phyloP scores from a whole-genome alignment of 495 filamentous ascomycete genomes.

The Letharia lupina region DNA sequence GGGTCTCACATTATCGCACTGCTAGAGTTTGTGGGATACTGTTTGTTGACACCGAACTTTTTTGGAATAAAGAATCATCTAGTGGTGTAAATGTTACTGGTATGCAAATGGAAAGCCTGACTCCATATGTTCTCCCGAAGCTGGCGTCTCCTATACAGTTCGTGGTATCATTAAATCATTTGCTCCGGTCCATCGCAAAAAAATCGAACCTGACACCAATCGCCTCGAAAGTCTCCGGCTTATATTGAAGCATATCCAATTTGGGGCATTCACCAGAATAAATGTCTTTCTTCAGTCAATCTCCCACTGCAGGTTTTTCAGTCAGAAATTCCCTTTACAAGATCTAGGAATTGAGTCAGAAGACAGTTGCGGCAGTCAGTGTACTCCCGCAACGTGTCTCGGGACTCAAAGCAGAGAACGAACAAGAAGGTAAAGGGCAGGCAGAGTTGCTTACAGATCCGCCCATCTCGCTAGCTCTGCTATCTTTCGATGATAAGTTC shows the following conservation, averaged over 20 bases:
- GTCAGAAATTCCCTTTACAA: not conserved
- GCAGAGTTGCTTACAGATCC: conserved; percentile 14
- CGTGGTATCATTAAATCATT: not conserved
- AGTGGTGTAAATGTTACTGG: not conserved
- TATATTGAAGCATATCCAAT: not conserved
- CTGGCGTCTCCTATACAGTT: not conserved
- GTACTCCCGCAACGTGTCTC: not conserved
- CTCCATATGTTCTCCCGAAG: not conserved
- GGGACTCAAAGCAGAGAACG: not conserved
- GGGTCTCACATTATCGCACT: not conserved
- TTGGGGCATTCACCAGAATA: not conserved
- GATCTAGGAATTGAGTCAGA: not conserved
- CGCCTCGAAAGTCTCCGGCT: not conserved
- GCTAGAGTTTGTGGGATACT: not conserved
- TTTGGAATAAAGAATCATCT: not conserved
- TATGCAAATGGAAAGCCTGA: not conserved
- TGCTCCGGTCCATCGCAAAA: not conserved
- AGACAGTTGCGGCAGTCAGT: not conserved
- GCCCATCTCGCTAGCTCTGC: conserved; percentile 25
- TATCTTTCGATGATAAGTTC: conserved; percentile 24
- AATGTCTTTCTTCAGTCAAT: conserved; percentile 15
- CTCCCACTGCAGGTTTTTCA: conserved; percentile 13
- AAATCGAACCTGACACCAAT: not conserved
- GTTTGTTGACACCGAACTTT: not conserved
- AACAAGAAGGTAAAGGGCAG: not conserved